Evolutionary conservation across 2,329 filamentous ascomycete species (phyloP), one percentile per base, ranked within the genome.

Genomic region (Botrytis paeoniae): DNA sequence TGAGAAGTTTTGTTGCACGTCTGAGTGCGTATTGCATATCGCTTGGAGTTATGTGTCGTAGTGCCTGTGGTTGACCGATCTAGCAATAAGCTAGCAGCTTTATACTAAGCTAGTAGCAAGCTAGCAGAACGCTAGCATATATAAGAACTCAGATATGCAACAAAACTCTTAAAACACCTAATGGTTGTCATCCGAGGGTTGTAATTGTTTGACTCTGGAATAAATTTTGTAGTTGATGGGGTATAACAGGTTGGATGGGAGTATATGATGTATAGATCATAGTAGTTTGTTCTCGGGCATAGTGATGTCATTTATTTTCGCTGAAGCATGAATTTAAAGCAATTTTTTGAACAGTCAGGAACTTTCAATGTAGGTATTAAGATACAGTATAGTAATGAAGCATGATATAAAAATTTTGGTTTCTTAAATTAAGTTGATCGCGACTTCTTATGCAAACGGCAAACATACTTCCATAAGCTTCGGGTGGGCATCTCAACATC

Each of bases 311-410:
- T 18, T 7, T 57, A 0, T 18, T 18, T 14, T 29, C 3, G n/a
- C n/a, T 29, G 3, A 1, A 18, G 14, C 3, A 32, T 32, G 3
- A 18, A 32, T 29, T 18, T 3, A 29, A 54, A 29, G n/a, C 5
- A 2, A 7, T 2, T 5, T 29, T 16, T 2, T 8, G 3, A 16
- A 54, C 12, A 0, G 3, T 18, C 7, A 4, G 0, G 0, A n/a
- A 14, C 1, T 29, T 57, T 32, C 2, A 18, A 18, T 2, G 6
- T 18, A 29, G 2, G 1, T 0, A 57, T 29, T 3, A 16, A 57
- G 12, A 57, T 18, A n/a, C 6, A 1, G 14, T 18, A 3, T 4
- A 18, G 18, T 14, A 2, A 37, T 22, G 12, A 39, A 9, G 12
- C 25, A 61, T 16, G 12, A n/a, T 18, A 18, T 18, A 18, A n/a